Evolutionary conservation across 306 rosid species (phyloP).

Genomic region (Pterocarpus macrocarpus): DNA sequence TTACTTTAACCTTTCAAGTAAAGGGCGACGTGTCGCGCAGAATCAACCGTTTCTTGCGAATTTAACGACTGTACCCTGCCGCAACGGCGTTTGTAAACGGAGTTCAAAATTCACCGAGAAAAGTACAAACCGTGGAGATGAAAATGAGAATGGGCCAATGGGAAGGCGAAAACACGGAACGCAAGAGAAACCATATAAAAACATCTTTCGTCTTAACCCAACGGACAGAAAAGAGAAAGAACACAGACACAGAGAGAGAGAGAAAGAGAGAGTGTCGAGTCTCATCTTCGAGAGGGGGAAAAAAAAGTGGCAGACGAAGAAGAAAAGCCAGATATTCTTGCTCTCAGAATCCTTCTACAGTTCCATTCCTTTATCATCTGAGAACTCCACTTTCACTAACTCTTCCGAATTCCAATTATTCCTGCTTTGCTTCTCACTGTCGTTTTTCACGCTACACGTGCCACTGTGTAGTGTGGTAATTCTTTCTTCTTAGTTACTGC

Average conservation of each 20-base stretch:
- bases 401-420: too few species aligned
- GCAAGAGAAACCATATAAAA: slow-evolving; percentile 64
- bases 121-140: neutral
- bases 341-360: too few species aligned
- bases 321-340: too few species aligned
- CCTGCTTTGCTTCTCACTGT: too few species aligned
- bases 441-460: too few species aligned
- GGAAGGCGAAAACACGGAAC: slow-evolving; percentile 41
- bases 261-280: neutral
- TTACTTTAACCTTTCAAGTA: neutral
- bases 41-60: slow-evolving; percentile 37
- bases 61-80: slow-evolving; percentile 63
- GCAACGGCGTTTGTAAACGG: slow-evolving; percentile 71
- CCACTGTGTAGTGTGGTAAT: too few species aligned
- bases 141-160: slow-evolving; percentile 1
- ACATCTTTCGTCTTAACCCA: slow-evolving; percentile 48
- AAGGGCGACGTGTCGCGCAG: slow-evolving; percentile 50
- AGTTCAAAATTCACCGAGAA: slow-evolving; percentile 58
- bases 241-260: slow-evolving; percentile 15
- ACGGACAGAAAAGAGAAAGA: slow-evolving; percentile 39
- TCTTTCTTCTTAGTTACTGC: too few species aligned
- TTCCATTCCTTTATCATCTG: too few species aligned
- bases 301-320: too few species aligned
- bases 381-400: too few species aligned
- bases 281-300: slow-evolving; percentile 26